Evolutionary conservation across 441 rosid genomes (phyloP), one percentile per base, ranked within the genome.

Genomic region (Brassica balearica): DNA sequence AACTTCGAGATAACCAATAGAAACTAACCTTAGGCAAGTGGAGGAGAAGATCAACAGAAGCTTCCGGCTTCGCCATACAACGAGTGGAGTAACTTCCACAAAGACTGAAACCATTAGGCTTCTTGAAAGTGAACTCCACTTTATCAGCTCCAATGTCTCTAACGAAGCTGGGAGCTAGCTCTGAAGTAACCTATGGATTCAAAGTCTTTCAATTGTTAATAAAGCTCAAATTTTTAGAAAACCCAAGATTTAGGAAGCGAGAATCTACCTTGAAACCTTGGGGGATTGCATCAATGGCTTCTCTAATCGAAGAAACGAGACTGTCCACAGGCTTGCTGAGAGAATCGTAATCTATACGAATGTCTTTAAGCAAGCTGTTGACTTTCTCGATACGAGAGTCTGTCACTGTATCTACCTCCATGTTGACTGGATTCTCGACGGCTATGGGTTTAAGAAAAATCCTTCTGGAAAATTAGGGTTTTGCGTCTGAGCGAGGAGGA

Each of bases 81-180:
- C 80, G 79, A 32, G 86, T 86, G 0, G 95, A 84, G 77, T 92
- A 95, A 73, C 97, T 91, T 12, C 99, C 99, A 6, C 91, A 90
- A 68, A 90, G 80, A 84, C 72, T 88, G 62, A 92, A 67, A 32
- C 83, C 82, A 46, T 75, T 82, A 2, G 97, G 97, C 87, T 85
- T 90, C 87, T 83, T 92, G 74, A 93, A 93, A 80, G 70, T 88
- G 80, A 93, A 93, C n/a, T 90, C 94, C 23, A 85, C 93, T 79
- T 90, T 93, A 77, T 90, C 99, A 0, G 94, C 94, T 3, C 95
- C 93, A 69, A 91, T 81, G 68, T 93, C 98, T 48, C 81, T 80
- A 34, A 92, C 90, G 78, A 95, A 93, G 51, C 80, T 84, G 0
- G 92, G 79, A 69, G 97, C 97, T 72, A 29, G 1, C 61, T 86